Base-by-base conservation (phyloP, 352 stramenopile species). In the Globisporangium rhizosaccharum region DNA sequence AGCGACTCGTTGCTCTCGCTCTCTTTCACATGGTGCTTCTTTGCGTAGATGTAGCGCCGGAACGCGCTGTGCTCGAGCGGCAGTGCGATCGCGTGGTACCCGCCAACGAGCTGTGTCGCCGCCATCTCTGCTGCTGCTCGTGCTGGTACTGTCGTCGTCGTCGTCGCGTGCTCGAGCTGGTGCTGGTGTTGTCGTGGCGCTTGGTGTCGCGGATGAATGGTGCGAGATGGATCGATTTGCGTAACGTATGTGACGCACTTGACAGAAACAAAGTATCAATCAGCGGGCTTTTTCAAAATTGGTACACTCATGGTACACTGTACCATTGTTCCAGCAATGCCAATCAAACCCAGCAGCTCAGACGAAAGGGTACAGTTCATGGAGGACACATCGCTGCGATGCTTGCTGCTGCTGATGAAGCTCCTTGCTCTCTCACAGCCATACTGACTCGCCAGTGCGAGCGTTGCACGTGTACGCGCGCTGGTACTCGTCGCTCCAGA, bases 21-120 rank as follows among this genome's bases (percentile, higher is more conserved):
- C 56, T 79, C 65, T 56, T 89, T 89, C 49, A 59, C 41, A 26
- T 65, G 57, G 62, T 94, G 84, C 61, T 88, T 73, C 68, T 90
- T 94, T 39, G 73, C 78, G 56, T 90, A 94, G 25, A 94, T 76
- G 56, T 87, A 90, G 53, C 76, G 80, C 28, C 63, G 63, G 62
- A 90, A 87, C 33, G 68, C 69, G 58, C 79, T 81, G 70, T 79
- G 63, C 10, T 74, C 66, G 12, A 89, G 70, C 33, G 80, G 82
- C 58, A 94, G 70, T 56, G 82, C 79, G 46, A 94, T 75, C 65
- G 77, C 70, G 56, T 87, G 83, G 73, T 92, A 94, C 39, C 84
- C 82, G 63, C 68, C 71, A 37, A 87, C 75, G 26, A 66, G 62
- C 23, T 60, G 63, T 51, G 51, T 14, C 10, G 33, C 28, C 2